Evolutionary conservation across 2,329 filamentous ascomycete species (phyloP).

Genomic region (Reticulascus tulasneorum): DNA sequence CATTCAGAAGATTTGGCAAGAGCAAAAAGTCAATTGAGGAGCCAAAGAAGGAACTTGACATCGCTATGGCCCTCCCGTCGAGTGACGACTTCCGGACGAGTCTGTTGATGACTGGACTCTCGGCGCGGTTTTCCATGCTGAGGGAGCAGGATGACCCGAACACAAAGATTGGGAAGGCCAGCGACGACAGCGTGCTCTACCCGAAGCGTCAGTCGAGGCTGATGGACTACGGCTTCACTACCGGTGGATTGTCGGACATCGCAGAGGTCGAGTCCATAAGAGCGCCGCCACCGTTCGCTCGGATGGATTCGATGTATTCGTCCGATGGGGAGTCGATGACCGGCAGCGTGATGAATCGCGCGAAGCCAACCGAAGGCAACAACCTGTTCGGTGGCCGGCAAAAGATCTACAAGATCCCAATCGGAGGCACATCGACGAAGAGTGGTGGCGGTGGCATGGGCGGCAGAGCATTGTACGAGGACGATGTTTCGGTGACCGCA

Average conservation of each 20-base stretch:
- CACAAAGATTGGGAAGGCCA: conserved; percentile 87
- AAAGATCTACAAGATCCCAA: conserved; percentile 85
- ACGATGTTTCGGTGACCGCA: conserved; percentile 77
- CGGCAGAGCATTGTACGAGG: conserved; percentile 73
- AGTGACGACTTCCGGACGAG: conserved; percentile 92
- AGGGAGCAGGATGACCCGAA: conserved; percentile 89
- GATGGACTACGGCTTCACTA: conserved; percentile 60
- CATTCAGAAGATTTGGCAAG: conserved; percentile 53
- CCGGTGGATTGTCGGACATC: conserved; percentile 69
- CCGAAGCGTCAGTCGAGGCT: conserved; percentile 77
- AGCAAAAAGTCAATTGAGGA: conserved; percentile 54
- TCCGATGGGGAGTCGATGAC: conserved; percentile 63
- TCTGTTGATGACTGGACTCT: conserved; percentile 90
- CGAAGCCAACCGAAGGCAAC: conserved; percentile 83
- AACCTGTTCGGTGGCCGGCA: conserved; percentile 91
- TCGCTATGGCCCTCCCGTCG: conserved; percentile 70
- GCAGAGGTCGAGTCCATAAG: conserved; percentile 83
- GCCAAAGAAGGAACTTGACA: conserved; percentile 64
- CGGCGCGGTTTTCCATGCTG: conserved; percentile 94
- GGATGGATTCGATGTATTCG: conserved; percentile 61
- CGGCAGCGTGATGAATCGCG: conserved; percentile 76
- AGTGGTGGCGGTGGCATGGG: conserved; percentile 47
- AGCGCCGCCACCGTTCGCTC: conserved; percentile 52
- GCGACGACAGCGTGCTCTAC: conserved; percentile 87
- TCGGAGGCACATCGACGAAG: conserved; percentile 39